phyloP scores from a whole-genome alignment of 176 grass and related monocot species.

The Areca catechu region DNA sequence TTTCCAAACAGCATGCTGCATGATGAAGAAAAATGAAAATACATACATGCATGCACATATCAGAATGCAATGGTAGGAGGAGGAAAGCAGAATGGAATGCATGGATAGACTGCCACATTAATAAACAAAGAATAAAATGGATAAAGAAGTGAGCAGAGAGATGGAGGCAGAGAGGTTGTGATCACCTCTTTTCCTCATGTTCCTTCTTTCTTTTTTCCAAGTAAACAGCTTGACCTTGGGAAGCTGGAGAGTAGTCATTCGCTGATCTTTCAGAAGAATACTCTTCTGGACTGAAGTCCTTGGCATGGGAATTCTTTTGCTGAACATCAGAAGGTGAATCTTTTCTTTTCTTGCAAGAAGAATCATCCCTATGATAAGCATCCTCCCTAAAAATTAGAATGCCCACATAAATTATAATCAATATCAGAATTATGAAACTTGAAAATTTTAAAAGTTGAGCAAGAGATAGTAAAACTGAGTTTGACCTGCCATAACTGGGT shows the following conservation, averaged over 20 bases:
- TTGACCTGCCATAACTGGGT: slow-evolving; percentile 44
- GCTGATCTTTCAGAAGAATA: slow-evolving; percentile 25
- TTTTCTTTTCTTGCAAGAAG: slow-evolving; percentile 43
- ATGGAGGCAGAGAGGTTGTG: neutral
- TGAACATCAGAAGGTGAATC: slow-evolving; percentile 26
- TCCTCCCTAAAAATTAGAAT: slow-evolving; percentile 26
- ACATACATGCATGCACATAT: too few relatives aligned
- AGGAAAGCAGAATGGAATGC: too few relatives aligned
- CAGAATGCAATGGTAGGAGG: too few relatives aligned
- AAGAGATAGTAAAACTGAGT: slow-evolving; percentile 1
- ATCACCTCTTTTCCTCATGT: slow-evolving; percentile 25
- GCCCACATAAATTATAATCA: neutral
- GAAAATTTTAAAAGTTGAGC: slow-evolving; percentile 1
- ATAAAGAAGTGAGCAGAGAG: neutral
- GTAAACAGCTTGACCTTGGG: neutral
- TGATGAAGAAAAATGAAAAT: too few relatives aligned
- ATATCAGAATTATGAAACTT: neutral
- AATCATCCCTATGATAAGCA: slow-evolving; percentile 30
- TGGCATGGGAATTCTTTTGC: slow-evolving; percentile 15
- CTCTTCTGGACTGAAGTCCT: slow-evolving; percentile 26
- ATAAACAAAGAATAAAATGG: neutral
- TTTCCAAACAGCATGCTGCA: too few relatives aligned
- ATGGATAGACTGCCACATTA: neutral
- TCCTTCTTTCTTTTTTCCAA: neutral
- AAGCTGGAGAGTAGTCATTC: slow-evolving; percentile 3